Conservation (phyloP, 805 yeast genomes). For the Barnettozyma populi region DNA sequence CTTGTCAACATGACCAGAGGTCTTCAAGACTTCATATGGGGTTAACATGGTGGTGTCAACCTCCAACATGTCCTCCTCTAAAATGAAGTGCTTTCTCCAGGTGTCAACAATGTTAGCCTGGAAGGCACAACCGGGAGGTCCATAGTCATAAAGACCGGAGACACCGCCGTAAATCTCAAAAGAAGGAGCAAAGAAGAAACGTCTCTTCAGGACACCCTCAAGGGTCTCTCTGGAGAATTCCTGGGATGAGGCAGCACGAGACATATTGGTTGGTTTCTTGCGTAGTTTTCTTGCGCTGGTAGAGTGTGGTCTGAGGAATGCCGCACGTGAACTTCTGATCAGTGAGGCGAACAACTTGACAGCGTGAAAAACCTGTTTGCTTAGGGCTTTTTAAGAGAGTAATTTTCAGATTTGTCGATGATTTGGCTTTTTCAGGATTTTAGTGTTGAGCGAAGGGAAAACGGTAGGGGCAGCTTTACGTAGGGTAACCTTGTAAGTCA, state of each 20-base stretch:
- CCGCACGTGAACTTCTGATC: conserved; percentile 4
- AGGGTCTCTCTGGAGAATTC: conserved; percentile 77
- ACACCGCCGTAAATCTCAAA: conserved; percentile 98
- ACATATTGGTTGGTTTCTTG: conserved; percentile 15
- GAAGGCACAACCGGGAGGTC: conserved; percentile 99
- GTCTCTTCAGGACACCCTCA: conserved; percentile 87
- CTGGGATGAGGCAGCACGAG: conserved; percentile 26
- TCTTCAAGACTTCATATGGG: conserved; percentile 94
- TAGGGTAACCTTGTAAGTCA: background rate
- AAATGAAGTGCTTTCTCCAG: conserved; percentile 96
- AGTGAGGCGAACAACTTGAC: conserved; percentile 4
- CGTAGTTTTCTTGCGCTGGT: background rate
- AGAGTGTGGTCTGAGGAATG: background rate
- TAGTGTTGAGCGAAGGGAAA: background rate
- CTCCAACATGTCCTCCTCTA: conserved; percentile 98
- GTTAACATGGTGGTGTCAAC: conserved; percentile 98
- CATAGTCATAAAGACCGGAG: conserved; percentile 95
- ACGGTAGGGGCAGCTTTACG: background rate
- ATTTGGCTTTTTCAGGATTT: background rate
- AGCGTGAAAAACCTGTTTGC: background rate
- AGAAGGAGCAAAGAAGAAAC: conserved; percentile 97
- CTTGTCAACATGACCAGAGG: conserved; percentile 99
- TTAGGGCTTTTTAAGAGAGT: background rate
- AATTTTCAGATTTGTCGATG: background rate
- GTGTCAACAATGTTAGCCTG: conserved; percentile 92